phyloP scores from a whole-genome alignment of 1,139 yeast species.

The Candida pseudoviswanathii region DNA sequence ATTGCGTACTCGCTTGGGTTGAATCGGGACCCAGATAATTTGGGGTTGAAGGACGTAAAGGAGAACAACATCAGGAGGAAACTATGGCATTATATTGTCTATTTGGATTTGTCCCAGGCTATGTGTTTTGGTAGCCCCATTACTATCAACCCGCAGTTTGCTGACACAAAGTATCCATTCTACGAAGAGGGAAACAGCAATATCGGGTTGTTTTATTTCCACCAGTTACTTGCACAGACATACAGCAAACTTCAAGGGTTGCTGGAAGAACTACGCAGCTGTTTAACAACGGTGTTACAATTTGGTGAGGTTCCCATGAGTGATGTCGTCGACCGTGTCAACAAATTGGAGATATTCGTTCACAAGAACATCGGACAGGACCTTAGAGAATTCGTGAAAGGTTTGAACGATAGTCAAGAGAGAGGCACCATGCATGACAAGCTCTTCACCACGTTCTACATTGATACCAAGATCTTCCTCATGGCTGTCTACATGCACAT shows the following conservation, averaged over 20 bases:
- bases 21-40: slow-evolving; percentile 40
- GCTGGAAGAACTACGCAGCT: not conserved
- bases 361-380: slow-evolving; percentile 20
- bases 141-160: slow-evolving; percentile 19
- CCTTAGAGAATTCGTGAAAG: slow-evolving; percentile 23
- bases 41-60: slow-evolving; percentile 15
- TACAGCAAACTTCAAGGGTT: slow-evolving; percentile 7
- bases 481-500: slow-evolving; percentile 27
- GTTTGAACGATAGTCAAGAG: slow-evolving; percentile 24
- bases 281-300: slow-evolving; percentile 23
- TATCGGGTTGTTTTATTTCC: slow-evolving; percentile 24
- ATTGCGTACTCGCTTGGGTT: slow-evolving; percentile 48
- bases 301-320: slow-evolving; percentile 22
- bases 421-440: slow-evolving; percentile 28
- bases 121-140: slow-evolving; percentile 31
- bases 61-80: slow-evolving; percentile 32
- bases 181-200: slow-evolving; percentile 28
- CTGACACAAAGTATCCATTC: slow-evolving; percentile 29
- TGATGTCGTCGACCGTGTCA: slow-evolving; percentile 22
- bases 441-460: slow-evolving; percentile 27
- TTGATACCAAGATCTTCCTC: slow-evolving; percentile 29
- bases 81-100: slow-evolving; percentile 28
- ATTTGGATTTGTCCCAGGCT: slow-evolving; percentile 27
- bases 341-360: slow-evolving; percentile 30
- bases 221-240: slow-evolving; percentile 12